phyloP scores from a whole-genome alignment of 2,329 filamentous ascomycete species.

The Sodiomyces alkalinus region DNA sequence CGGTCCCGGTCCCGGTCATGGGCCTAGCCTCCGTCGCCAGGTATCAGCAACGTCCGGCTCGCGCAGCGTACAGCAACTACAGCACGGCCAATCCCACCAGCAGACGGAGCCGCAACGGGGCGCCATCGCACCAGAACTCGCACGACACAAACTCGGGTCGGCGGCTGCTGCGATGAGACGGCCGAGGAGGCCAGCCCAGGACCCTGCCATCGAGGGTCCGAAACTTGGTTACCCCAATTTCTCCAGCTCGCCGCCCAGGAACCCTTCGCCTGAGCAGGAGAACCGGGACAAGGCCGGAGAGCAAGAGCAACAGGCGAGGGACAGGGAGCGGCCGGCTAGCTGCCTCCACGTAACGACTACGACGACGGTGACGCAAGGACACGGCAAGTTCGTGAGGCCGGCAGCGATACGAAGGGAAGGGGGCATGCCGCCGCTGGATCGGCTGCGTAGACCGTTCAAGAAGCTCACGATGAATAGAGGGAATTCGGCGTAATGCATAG shows the following conservation, averaged over 20 bases:
- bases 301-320: conserved; percentile 7
- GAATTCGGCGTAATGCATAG: background rate
- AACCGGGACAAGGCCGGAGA: conserved; percentile 11
- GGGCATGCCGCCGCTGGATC: conserved; percentile 32
- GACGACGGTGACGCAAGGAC: conserved; percentile 19
- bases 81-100: conserved; percentile 1
- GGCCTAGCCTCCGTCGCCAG: background rate
- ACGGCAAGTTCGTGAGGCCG: conserved; percentile 26
- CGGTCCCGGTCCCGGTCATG: background rate
- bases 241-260: conserved; percentile 40
- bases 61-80: too few relatives aligned
- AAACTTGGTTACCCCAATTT: conserved; percentile 41
- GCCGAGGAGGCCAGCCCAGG: conserved; percentile 14
- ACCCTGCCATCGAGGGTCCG: conserved; percentile 12
- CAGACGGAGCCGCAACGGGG: conserved; percentile 5
- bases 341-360: conserved; percentile 38
- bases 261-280: too few relatives aligned
- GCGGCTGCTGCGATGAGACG: conserved; percentile 17
- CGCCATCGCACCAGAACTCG: conserved; percentile 15
- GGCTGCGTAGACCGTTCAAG: conserved; percentile 39
- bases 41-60: conserved; percentile 8
- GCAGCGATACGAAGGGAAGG: conserved; percentile 22
- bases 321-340: conserved; percentile 23
- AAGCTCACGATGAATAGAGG: conserved; percentile 34
- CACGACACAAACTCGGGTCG: conserved; percentile 25